phyloP scores from a whole-genome alignment of 2,329 filamentous ascomycete species.

The Penicillium nordicum region DNA sequence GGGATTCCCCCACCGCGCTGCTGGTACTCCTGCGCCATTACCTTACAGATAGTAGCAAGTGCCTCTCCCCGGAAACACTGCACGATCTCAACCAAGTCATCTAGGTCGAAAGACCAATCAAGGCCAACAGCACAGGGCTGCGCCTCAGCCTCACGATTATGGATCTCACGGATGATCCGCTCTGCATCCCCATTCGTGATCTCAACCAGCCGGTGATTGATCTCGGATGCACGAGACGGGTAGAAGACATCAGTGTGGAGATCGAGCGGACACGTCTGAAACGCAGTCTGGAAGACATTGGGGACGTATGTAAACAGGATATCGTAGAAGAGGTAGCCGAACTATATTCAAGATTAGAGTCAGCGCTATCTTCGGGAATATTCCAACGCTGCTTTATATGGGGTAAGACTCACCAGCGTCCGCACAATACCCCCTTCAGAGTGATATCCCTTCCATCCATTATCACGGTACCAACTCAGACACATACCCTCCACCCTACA shows the following conservation, averaged over 20 bases:
- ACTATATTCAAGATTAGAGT: slow-evolving; percentile 34
- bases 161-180: slow-evolving; percentile 63
- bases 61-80: slow-evolving; percentile 75
- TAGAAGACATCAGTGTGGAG: slow-evolving; percentile 93
- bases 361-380: background rate
- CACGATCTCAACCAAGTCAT: slow-evolving; percentile 76
- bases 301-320: slow-evolving; percentile 89
- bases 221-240: slow-evolving; percentile 77
- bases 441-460: slow-evolving; percentile 94
- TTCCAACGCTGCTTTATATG: background rate
- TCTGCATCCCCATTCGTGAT: slow-evolving; percentile 79
- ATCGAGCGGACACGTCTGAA: slow-evolving; percentile 90
- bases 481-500: slow-evolving; percentile 95
- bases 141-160: slow-evolving; percentile 64
- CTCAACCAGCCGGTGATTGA: slow-evolving; percentile 79
- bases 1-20: slow-evolving; percentile 83
- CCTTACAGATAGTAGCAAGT: slow-evolving; percentile 80
- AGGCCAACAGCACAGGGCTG: slow-evolving; percentile 86
- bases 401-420: slow-evolving; percentile 57
- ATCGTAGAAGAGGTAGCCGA: slow-evolving; percentile 88
- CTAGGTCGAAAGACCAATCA: slow-evolving; percentile 80
- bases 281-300: slow-evolving; percentile 95
- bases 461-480: slow-evolving; percentile 73
- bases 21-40: slow-evolving; percentile 92
- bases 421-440: slow-evolving; percentile 85